Evolutionary conservation across 768 basidiomycete species (phyloP), one percentile per base, ranked within the genome.

Genomic region (Asterophora lycoperdoides): DNA sequence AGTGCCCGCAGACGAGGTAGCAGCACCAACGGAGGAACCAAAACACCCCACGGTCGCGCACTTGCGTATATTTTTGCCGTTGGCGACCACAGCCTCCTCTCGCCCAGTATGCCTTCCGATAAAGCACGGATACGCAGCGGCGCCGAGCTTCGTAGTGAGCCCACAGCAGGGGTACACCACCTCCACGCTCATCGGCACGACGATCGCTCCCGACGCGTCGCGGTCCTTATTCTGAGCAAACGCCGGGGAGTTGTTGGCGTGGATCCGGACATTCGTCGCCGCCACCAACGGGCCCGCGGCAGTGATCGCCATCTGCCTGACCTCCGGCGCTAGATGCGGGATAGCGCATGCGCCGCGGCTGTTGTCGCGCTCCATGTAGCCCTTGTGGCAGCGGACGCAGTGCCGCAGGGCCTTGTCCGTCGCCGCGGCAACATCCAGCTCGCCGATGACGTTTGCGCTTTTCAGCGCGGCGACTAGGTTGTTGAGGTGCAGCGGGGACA

Each of bases 331-430:
- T 9, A 15, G 15, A 14, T 46, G 45, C 3, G 15, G 20, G 23
- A 46, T 38, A 11, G 28, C 33, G 36, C 45, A 46, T 2, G 23
- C 45, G 17, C 10, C 5, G 1, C 18, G 11, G 7, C 26, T n/a
- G 18, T 46, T 46, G 19, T 23, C 8, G 13, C 36, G 34, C 26
- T 46, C 45, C 23, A 46, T 1, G 13, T 46, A 46, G 4, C n/a
- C 19, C 34, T 37, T 46, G 18, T 46, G 45, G 36, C 45, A 46
- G 8, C 45, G 34, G 14, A 14, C 45, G 30, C 45, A 46, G n/a
- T 46, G 45, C 5, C 45, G 45, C 2, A 17, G 45, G 26, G 35
- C 38, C 2, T 28, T 9, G 17, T 44, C 43, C 15, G 30, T 33
- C 8, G 32, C 33, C 8, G 43, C 43, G 17, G 15, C 33, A 8